These are phyloP conservation scores for Macadamia integrifolia DNA, from an alignment of 164 flowering plant species.

Conservation along the genomic window DNA sequence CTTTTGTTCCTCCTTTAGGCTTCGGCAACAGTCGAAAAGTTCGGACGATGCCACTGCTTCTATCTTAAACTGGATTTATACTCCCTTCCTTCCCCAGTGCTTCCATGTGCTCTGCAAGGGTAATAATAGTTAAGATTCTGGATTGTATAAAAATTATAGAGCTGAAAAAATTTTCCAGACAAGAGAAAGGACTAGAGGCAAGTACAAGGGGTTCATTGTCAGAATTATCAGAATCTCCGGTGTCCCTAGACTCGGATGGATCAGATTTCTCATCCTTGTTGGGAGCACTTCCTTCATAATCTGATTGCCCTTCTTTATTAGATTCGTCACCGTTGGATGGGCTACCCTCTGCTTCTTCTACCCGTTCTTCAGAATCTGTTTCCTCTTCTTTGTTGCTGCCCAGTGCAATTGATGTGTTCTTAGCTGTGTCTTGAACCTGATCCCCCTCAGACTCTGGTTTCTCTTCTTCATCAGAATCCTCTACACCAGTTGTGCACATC, in stretches of 20 bases:
- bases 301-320: constrained; percentile 3
- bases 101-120: constrained; percentile 59
- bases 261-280: constrained; percentile 12
- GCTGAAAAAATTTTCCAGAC: neutral
- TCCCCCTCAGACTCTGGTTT: constrained; percentile 11
- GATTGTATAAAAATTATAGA: neutral
- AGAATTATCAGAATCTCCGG: constrained; percentile 27
- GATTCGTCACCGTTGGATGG: constrained; percentile 14
- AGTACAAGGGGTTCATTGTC: constrained; percentile 84
- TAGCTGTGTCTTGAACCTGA: constrained; percentile 11
- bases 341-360: constrained; percentile 15
- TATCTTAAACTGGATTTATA: neutral
- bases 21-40: neutral
- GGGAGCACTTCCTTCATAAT: constrained; percentile 9
- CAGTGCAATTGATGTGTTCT: constrained; percentile 12
- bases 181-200: constrained; percentile 3
- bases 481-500: constrained; percentile 17
- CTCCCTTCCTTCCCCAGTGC: constrained; percentile 35
- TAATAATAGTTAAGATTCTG: neutral
- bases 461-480: constrained; percentile 23
- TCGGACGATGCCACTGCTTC: neutral
- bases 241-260: constrained; percentile 17
- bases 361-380: constrained; percentile 17
- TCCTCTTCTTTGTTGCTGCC: constrained; percentile 12
- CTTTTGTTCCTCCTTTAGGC: neutral